Evolutionary conservation across 768 basidiomycete genomes (phyloP), one percentile per base, ranked within the genome.

Genomic region (Suillus lakei): DNA sequence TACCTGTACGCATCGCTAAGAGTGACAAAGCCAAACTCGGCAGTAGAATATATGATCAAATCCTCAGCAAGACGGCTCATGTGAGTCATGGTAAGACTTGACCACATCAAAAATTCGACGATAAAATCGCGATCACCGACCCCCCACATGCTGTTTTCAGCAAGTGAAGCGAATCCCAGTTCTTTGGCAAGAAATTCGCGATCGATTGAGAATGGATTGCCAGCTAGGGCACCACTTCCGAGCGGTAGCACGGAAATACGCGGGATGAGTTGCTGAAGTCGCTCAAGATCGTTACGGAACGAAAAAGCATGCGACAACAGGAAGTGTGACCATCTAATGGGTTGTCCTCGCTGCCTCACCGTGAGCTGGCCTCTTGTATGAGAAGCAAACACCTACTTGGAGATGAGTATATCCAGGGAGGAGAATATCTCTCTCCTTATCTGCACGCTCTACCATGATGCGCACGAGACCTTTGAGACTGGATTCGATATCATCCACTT

Each of bases 321-420:
- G 61, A 98, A 87, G 79, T 99, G 98, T 0, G 98, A 96, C 98
- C 98, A 99, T 67, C 98, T 90, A 74, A 99, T 97, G 41, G 98
- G 98, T 84, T 98, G 96, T 23, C 91, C 98, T 44, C 98, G 92
- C 97, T 99, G 69, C 34, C 18, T 50, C n/a, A 28, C 38, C 4
- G 26, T 28, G 28, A 10, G 21, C 43, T 9, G 28, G 3, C 4
- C 26, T 3, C 26, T 23, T 44, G 5, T 1, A 5, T 16, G 1
- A 12, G 26, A 44, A 50, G 21, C 23, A 28, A 13, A n/a, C 39
- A 69, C 81, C 59, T 72, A 94, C 96, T 86, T 98, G 96, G 44
- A 99, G 84, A 80, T 99, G 98, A 0, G 98, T 99, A 78, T 99
- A 99, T 7, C 98, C 98, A 18, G 98, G 98, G 72, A 99, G 85